Evolutionary conservation across 1,284 basidiomycete species (phyloP), one percentile per base, ranked within the genome.

Genomic region (Limonomyces culmigenus): DNA sequence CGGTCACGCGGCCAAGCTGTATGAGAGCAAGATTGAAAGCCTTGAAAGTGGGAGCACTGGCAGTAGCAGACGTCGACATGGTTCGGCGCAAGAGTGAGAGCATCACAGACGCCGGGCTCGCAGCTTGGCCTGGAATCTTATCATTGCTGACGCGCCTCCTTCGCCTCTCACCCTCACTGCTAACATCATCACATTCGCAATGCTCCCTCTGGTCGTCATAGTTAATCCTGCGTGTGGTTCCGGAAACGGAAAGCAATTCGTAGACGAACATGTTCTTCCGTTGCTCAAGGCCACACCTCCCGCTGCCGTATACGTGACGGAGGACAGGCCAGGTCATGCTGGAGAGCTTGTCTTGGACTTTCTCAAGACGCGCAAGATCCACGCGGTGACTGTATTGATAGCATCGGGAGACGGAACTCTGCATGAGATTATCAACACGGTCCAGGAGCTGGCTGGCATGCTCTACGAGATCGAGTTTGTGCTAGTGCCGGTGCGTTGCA

Each of bases 331-430:
- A 0, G 64, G 63, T 0, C 70, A 87, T 49, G 80, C 74, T 2
- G 79, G 72, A 2, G 45, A 50, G n/a, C 50, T 71, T 34, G 60
- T 74, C 12, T 45, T 59, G 17, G 49, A 61, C 4, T 61, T 66
- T 39, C 43, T 73, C 29, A 36, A 15, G 11, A 25, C 3, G 11
- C n/a, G 52, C 4, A 40, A 44, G 48, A 53, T 18, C 10, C 18
- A 34, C 12, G 39, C 69, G 32, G 62, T 60, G 2, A 47, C 86
- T 32, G 52, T 87, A 11, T 6, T 16, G 33, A 58, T 89, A 11
- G 71, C 66, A n/a, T 84, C 84, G 2, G 88, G 88, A 8, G 88
- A 93, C 51, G 87, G 88, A n/a, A 92, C 88, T 1, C 60, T 89
- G 20, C 83, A 89, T 50, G 87, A 92, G 50, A 67, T 91, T 38